These are phyloP conservation scores for Linnemannia schmuckeri DNA, from an alignment of 192 early-diverging fungal species.

Conservation along the genomic window DNA sequence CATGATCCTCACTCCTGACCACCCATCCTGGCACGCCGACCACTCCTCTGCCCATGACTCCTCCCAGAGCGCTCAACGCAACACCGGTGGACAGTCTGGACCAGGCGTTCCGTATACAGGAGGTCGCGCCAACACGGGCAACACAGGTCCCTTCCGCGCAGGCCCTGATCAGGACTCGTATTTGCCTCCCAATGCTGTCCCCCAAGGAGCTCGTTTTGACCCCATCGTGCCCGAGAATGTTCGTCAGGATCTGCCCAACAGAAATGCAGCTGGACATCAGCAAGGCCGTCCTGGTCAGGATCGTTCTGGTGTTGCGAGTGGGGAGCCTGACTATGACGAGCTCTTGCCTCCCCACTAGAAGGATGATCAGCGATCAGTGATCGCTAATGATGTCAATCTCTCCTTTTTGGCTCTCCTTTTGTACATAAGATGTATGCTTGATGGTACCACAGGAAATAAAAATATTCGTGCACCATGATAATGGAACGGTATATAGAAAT, in stretches of 20 bases:
- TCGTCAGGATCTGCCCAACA: conserved; percentile 13
- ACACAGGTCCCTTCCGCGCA: conserved; percentile 5
- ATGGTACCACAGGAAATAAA: neutral
- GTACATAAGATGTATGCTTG: neutral
- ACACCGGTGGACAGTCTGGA: conserved; percentile 6
- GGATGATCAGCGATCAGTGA: neutral
- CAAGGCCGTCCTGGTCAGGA: conserved; percentile 6
- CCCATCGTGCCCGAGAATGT: conserved; percentile 34
- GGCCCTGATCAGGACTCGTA: conserved; percentile 26
- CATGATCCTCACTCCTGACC: conserved; percentile 50
- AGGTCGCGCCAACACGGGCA: conserved; percentile 11
- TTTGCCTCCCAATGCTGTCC: conserved; percentile 31
- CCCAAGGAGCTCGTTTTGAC: conserved; percentile 38
- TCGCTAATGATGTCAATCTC: neutral
- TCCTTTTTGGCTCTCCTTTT: neutral
- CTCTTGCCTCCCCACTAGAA: conserved; percentile 22
- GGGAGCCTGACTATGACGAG: conserved; percentile 33
- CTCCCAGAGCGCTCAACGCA: neutral
- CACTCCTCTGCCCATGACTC: neutral
- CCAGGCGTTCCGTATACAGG: conserved; percentile 26
- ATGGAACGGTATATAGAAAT: too few relatives aligned
- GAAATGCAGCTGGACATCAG: neutral
- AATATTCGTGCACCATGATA: neutral
- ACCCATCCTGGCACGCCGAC: conserved; percentile 35
- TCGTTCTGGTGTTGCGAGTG: neutral